Conservation (phyloP, 805 yeast genomes). For the Yamadazyma tumulicola region DNA sequence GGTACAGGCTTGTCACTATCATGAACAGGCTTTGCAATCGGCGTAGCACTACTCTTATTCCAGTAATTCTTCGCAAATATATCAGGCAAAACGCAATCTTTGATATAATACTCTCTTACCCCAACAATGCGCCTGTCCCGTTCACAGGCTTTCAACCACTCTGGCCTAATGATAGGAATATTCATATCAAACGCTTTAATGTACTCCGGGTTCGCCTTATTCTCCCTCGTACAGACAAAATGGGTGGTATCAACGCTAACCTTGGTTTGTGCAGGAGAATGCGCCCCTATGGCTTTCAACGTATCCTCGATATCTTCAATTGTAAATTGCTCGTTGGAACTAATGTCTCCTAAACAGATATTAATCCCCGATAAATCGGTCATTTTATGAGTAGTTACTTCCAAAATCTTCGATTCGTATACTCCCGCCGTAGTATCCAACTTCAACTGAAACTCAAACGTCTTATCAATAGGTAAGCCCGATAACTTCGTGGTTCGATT, state of each 20-base stretch:
- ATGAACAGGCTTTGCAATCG: slow-evolving; percentile 7
- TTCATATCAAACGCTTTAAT: slow-evolving; percentile 78
- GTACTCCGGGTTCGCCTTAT: slow-evolving; percentile 65
- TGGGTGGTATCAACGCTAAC: slow-evolving; percentile 93
- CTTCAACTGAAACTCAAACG: slow-evolving; percentile 73
- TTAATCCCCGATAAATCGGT: slow-evolving; percentile 92
- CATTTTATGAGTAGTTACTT: slow-evolving; percentile 88
- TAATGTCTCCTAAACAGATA: slow-evolving; percentile 81
- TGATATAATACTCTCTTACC: slow-evolving; percentile 79
- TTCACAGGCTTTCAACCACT: slow-evolving; percentile 95
- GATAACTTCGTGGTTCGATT: slow-evolving; percentile 83
- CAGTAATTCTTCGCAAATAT: slow-evolving; percentile 41
- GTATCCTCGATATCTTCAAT: slow-evolving; percentile 57
- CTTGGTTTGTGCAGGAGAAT: slow-evolving; percentile 56
- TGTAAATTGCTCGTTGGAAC: slow-evolving; percentile 45
- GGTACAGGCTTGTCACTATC: slow-evolving; percentile 9
- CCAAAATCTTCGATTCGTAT: slow-evolving; percentile 62
- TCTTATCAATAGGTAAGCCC: slow-evolving; percentile 84
- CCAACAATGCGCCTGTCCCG: slow-evolving; percentile 86
- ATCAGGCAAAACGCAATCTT: slow-evolving; percentile 46
- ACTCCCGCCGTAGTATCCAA: slow-evolving; percentile 90
- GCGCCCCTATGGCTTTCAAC: slow-evolving; percentile 74
- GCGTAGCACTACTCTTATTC: slow-evolving; percentile 16
- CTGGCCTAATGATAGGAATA: slow-evolving; percentile 93
- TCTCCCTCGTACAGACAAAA: slow-evolving; percentile 65